Percentiles rank a stretch among this genome's conserved stretches.
phyloP scores from a whole-genome alignment of 331 rosid genomes.

The Malus hybrid region DNA sequence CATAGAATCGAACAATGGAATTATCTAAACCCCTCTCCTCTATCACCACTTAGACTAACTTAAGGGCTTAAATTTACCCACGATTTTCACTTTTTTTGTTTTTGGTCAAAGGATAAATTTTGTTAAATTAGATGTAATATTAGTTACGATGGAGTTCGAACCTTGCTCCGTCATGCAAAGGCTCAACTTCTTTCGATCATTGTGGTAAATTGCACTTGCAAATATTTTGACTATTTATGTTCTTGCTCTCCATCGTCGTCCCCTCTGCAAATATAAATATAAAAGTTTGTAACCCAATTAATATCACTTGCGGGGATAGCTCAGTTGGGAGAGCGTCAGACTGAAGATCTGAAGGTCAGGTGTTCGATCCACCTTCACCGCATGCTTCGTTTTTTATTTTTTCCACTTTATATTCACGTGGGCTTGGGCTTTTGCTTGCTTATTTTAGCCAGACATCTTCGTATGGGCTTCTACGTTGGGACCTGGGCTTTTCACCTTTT shows the following conservation, averaged over 20 bases:
- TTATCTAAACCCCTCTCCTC: too few relatives aligned
- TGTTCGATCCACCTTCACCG: conserved; percentile 95
- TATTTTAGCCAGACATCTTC: not conserved
- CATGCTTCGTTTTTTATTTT: not conserved
- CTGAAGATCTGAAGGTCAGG: conserved; percentile 66
- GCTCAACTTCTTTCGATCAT: rapidly evolving
- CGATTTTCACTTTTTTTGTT: too few relatives aligned
- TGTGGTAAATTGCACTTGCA: rapidly evolving
- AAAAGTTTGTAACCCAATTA: too few relatives aligned
- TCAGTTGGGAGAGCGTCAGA: conserved; percentile 59
- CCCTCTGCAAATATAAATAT: too few relatives aligned
- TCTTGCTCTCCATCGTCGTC: not conserved
- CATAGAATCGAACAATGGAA: not conserved
- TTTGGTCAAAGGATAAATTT: too few relatives aligned
- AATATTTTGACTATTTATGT: not conserved
- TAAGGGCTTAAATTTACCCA: too few relatives aligned
- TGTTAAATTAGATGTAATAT: too few relatives aligned
- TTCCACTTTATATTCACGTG: not conserved
- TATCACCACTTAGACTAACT: too few relatives aligned
- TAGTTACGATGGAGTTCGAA: too few relatives aligned
- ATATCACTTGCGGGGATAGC: conserved; percentile 47
- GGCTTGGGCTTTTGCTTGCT: not conserved
- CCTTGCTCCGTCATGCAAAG: rapidly evolving
- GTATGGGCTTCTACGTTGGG: not conserved
- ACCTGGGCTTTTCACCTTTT: not conserved